Conservation (phyloP, 805 yeast genomes). For the Cyberlindnera mycetangii region DNA sequence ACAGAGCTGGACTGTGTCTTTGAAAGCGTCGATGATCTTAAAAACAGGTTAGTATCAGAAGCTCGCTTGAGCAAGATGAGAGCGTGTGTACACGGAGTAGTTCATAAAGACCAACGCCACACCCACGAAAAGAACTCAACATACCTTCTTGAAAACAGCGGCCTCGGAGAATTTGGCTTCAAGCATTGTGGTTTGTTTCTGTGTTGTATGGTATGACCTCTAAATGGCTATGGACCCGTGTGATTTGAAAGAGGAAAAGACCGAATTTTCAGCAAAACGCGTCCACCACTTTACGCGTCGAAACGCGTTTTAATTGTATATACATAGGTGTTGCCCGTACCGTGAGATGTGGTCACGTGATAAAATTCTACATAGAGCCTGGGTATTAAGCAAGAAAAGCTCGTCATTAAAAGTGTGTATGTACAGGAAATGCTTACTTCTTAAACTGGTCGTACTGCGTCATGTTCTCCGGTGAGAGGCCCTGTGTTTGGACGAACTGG, state of each 20-base stretch:
- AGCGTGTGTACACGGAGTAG: no score
- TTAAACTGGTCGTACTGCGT: constrained; percentile 21
- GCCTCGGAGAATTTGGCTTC: constrained; percentile 98
- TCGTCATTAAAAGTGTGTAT: not conserved
- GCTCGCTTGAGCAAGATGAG: no score
- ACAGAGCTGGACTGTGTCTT: constrained; percentile 92
- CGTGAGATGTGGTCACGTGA: not conserved
- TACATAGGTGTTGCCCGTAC: not conserved
- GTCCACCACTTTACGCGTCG: constrained; percentile 1
- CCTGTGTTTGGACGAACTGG: constrained; percentile 24
- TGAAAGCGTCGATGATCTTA: constrained; percentile 82
- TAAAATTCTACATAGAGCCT: no score
- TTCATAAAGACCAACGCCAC: not conserved
- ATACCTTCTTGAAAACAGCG: constrained; percentile 70
- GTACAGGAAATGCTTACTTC: constrained; percentile 2
- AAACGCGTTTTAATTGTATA: no score
- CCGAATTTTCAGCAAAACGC: not conserved
- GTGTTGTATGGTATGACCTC: not conserved
- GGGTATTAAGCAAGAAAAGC: no score
- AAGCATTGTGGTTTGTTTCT: constrained; percentile 56
- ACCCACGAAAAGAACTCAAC: not conserved
- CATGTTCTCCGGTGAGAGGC: constrained; percentile 24
- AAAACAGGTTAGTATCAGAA: constrained; percentile 7
- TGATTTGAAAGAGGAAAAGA: not conserved
- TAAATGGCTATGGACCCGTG: not conserved